Conservation (phyloP, 2,329 filamentous ascomycete genomes). For the Fusarium sp. region DNA sequence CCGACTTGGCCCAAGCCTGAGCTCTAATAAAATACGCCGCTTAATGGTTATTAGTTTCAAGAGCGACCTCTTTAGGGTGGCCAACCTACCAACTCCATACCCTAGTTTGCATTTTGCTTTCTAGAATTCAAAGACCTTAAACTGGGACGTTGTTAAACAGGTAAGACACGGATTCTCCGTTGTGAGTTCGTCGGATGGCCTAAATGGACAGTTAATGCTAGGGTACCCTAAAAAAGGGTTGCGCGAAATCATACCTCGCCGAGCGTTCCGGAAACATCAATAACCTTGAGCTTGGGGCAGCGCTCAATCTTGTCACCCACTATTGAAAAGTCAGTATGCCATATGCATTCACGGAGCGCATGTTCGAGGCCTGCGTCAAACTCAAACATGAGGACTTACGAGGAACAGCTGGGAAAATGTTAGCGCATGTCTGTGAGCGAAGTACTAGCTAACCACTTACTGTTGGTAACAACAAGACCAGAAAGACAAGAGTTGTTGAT, state of each 20-base stretch:
- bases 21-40: slow-evolving; percentile 40
- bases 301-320: slow-evolving; percentile 80
- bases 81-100: slow-evolving; percentile 43
- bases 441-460: slow-evolving; percentile 47
- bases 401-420: slow-evolving; percentile 51
- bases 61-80: slow-evolving; percentile 2
- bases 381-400: slow-evolving; percentile 33
- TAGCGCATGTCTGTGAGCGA: slow-evolving; percentile 27
- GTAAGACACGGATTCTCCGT: slow-evolving; percentile 73
- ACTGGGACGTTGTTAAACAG: slow-evolving; percentile 74
- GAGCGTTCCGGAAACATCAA: slow-evolving; percentile 88
- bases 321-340: slow-evolving; percentile 31
- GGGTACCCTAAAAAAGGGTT: background rate
- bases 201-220: slow-evolving; percentile 46
- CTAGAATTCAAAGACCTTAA: slow-evolving; percentile 38
- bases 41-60: slow-evolving; percentile 31
- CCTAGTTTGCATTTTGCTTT: slow-evolving; percentile 28
- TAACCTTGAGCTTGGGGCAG: slow-evolving; percentile 85
- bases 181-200: slow-evolving; percentile 75
- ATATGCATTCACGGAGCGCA: background rate
- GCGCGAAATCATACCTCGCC: slow-evolving; percentile 60
- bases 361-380: background rate
- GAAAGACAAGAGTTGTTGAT: slow-evolving; percentile 81
- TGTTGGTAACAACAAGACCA: slow-evolving; percentile 90
- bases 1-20: slow-evolving; percentile 31